A percentile compares a stretch with the other conserved stretches of the same genome.
Evolutionary conservation across 2,329 filamentous ascomycete species (phyloP).

Genomic region (Cladosporium halotolerans): DNA sequence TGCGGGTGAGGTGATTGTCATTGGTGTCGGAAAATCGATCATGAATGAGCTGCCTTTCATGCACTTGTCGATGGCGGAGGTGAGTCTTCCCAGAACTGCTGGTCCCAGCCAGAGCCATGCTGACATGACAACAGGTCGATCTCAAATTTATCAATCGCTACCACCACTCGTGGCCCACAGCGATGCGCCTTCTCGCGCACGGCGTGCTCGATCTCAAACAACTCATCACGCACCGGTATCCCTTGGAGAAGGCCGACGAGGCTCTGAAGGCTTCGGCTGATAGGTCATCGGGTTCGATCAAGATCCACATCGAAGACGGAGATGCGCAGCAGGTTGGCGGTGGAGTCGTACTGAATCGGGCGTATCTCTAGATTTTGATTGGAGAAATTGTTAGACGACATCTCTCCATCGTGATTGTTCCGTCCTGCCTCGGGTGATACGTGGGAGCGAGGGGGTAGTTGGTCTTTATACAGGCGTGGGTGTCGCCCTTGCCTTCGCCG

Average conservation of each 20-base stretch:
- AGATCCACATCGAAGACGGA: conserved; percentile 53
- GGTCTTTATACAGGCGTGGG: too few species aligned
- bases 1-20: conserved; percentile 30
- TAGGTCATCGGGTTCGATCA: conserved; percentile 49
- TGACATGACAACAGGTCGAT: conserved; percentile 37
- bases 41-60: conserved; percentile 34
- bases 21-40: conserved; percentile 30
- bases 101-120: not conserved
- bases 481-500: too few species aligned
- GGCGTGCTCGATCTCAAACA: conserved; percentile 56
- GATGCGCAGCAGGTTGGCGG: not conserved
- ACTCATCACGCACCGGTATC: conserved; percentile 57
- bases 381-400: too few species aligned
- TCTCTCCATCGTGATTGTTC: too few species aligned
- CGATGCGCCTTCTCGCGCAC: conserved; percentile 54
- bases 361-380: not conserved
- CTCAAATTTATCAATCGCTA: conserved; percentile 67
- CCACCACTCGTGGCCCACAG: conserved; percentile 62
- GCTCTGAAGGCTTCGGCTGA: conserved; percentile 51
- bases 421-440: too few species aligned
- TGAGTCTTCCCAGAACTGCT: not conserved
- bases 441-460: too few species aligned
- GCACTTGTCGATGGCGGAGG: conserved; percentile 30
- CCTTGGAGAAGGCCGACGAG: conserved; percentile 55
- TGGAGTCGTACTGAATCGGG: not conserved